A percentile compares a stretch with the other conserved stretches of the same genome.
These are phyloP conservation scores for Didymella keratinophila DNA, from an alignment of 2,329 filamentous ascomycete genomes.

Conservation along the genomic window DNA sequence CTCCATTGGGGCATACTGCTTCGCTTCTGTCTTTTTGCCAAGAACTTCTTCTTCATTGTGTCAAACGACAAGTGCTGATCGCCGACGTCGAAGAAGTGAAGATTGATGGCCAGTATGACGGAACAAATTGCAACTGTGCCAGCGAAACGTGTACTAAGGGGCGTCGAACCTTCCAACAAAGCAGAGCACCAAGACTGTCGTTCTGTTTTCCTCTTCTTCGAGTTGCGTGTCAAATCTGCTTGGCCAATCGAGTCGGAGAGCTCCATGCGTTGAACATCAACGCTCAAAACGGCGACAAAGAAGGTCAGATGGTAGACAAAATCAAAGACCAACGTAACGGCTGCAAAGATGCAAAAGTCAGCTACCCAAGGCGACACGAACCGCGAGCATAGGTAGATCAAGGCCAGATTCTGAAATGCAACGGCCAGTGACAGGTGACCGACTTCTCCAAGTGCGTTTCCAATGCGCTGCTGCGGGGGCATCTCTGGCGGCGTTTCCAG, in stretches of 20 bases:
- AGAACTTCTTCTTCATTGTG: slow-evolving; percentile 29
- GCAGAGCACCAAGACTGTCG: slow-evolving; percentile 66
- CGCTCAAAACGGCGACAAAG: slow-evolving; percentile 79
- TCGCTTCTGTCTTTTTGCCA: slow-evolving; percentile 35
- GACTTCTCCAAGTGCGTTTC: slow-evolving; percentile 76
- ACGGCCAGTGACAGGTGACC: slow-evolving; percentile 73
- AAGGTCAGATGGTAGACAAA: slow-evolving; percentile 82
- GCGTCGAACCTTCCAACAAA: slow-evolving; percentile 69
- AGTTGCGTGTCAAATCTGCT: slow-evolving; percentile 40
- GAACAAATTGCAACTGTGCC: slow-evolving; percentile 76
- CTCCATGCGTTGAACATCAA: slow-evolving; percentile 79
- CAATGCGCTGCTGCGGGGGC: slow-evolving; percentile 72
- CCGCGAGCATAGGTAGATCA: slow-evolving; percentile 71
- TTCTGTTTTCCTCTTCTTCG: slow-evolving; percentile 57
- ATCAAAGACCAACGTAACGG: slow-evolving; percentile 77
- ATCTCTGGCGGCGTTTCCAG: slow-evolving; percentile 74
- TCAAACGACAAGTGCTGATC: slow-evolving; percentile 46
- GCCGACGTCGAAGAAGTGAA: slow-evolving; percentile 75
- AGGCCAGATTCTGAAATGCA: slow-evolving; percentile 71
- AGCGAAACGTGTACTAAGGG: slow-evolving; percentile 76
- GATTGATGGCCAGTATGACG: slow-evolving; percentile 76
- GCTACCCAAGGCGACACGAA: slow-evolving; percentile 74
- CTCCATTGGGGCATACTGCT: slow-evolving; percentile 28
- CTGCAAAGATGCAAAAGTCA: slow-evolving; percentile 78
- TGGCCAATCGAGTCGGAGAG: slow-evolving; percentile 73